These are phyloP conservation scores for Dichomitus squalens DNA, from an alignment of 1,284 basidiomycete species.

Conservation along the genomic window DNA sequence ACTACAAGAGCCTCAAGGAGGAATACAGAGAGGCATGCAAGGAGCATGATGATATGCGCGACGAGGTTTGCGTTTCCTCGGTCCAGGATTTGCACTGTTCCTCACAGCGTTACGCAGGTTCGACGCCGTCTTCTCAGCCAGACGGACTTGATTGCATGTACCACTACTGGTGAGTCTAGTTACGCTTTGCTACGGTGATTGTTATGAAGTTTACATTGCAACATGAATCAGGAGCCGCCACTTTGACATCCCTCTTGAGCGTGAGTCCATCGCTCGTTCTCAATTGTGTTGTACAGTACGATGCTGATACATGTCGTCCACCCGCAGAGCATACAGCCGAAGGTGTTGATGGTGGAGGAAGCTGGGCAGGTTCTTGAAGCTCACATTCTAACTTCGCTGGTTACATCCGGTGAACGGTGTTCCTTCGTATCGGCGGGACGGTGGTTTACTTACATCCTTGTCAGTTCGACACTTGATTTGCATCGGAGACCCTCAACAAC, in stretches of 20 bases:
- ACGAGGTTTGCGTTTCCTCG: conserved; percentile 33
- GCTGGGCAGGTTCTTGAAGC: conserved; percentile 81
- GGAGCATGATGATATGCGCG: conserved; percentile 38
- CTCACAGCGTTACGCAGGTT: neutral
- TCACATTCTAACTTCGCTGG: conserved; percentile 63
- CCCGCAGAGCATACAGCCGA: conserved; percentile 39
- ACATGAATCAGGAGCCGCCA: conserved; percentile 57
- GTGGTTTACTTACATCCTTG: neutral
- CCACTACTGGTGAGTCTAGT: conserved; percentile 63
- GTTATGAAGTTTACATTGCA: neutral
- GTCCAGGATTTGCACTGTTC: neutral
- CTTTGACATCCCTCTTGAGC: conserved; percentile 56
- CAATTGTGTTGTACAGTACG: neutral
- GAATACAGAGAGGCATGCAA: conserved; percentile 34
- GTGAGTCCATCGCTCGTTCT: conserved; percentile 35
- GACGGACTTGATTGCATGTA: conserved; percentile 68
- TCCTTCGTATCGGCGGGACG: too few relatives aligned
- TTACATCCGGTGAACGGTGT: conserved; percentile 38
- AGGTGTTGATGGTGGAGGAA: conserved; percentile 45
- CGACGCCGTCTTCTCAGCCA: conserved; percentile 41
- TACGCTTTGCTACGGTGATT: neutral
- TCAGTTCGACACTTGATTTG: conserved; percentile 28
- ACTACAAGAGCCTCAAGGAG: conserved; percentile 37
- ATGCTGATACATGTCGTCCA: too few relatives aligned
- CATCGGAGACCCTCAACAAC: conserved; percentile 49